Evolutionary conservation across 345 rosid genomes (phyloP).

Genomic region (Schrenkiella parvula): DNA sequence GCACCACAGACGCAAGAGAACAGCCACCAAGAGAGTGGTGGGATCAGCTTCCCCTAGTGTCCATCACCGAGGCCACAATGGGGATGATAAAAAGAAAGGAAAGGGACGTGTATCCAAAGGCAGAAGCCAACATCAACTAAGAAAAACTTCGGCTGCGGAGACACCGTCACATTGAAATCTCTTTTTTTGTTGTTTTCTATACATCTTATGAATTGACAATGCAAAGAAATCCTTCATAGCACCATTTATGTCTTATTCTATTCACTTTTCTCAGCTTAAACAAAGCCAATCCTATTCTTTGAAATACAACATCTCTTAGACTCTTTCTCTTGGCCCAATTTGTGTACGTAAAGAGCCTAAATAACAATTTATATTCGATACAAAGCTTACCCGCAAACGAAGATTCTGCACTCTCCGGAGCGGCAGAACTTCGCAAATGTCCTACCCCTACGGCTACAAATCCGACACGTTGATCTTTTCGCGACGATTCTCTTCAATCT

Average conservation of each 20-base stretch:
- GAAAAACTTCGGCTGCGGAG: constrained; percentile 22
- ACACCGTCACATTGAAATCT: neutral
- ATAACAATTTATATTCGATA: too few relatives aligned
- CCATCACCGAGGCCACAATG: constrained; percentile 31
- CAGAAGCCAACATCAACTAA: constrained; percentile 34
- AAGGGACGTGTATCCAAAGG: constrained; percentile 33
- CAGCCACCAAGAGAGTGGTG: constrained; percentile 10
- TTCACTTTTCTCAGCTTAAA: neutral
- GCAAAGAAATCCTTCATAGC: neutral
- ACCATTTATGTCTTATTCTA: neutral
- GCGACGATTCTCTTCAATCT: too few relatives aligned
- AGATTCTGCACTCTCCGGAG: too few relatives aligned
- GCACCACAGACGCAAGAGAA: constrained; percentile 26
- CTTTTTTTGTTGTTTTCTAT: neutral
- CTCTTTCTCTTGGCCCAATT: neutral
- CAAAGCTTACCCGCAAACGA: too few relatives aligned
- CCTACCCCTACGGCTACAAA: too few relatives aligned
- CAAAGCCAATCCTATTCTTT: neutral
- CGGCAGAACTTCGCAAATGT: too few relatives aligned
- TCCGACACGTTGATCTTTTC: too few relatives aligned
- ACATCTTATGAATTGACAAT: neutral
- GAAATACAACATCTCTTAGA: neutral
- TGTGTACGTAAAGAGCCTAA: too few relatives aligned
- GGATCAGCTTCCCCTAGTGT: constrained; percentile 28
- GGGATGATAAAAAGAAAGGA: constrained; percentile 6